Conservation (phyloP, 139 green algal genomes). For the Zygnema circumcarinatum region DNA sequence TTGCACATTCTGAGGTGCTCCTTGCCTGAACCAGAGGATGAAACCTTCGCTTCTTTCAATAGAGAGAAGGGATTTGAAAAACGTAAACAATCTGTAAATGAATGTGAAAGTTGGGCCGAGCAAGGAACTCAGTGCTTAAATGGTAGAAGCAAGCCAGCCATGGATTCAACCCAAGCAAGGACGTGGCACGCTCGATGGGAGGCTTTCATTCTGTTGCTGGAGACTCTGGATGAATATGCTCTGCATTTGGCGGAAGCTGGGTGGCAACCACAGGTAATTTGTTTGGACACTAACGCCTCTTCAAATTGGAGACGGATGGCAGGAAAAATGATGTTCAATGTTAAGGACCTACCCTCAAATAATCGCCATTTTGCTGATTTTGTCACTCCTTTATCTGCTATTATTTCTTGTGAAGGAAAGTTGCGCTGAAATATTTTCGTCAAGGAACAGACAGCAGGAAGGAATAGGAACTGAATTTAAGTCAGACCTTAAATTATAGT, state of each 20-base stretch:
- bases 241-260: constrained; percentile 47
- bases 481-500: too few relatives aligned
- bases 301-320: constrained; percentile 1
- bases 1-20: background rate
- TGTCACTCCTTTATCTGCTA: too few relatives aligned
- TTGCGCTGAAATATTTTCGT: too few relatives aligned
- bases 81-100: too few relatives aligned
- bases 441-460: too few relatives aligned
- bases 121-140: background rate
- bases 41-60: constrained; percentile 1
- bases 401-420: too few relatives aligned
- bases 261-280: constrained; percentile 51
- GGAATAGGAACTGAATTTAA: too few relatives aligned
- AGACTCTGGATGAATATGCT: constrained; percentile 54
- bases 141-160: constrained; percentile 22
- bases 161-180: background rate
- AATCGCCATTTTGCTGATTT: constrained; percentile 4
- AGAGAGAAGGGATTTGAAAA: constrained; percentile 7
- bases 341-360: background rate
- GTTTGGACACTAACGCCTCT: background rate
- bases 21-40: background rate
- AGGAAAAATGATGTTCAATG: background rate
- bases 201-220: constrained; percentile 49
- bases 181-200: constrained; percentile 35
- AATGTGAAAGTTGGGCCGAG: background rate